phyloP scores from a whole-genome alignment of 139 green algal genomes.

The Picochlorum sp. region DNA sequence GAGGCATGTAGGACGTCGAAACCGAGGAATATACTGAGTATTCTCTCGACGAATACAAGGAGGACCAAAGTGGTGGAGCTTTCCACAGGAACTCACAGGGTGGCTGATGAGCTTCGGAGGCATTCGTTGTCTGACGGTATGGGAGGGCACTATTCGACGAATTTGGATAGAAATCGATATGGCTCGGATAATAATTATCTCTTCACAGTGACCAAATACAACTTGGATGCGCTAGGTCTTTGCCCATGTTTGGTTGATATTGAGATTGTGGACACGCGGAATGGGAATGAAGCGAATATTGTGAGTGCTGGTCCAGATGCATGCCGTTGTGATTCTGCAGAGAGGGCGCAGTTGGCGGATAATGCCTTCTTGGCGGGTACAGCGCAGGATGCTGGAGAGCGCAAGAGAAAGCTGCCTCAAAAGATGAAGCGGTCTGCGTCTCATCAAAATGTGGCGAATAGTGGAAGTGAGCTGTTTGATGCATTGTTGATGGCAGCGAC shows the following conservation, averaged over 20 bases:
- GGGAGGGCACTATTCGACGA: slow-evolving; percentile 82
- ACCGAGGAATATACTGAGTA: slow-evolving; percentile 70
- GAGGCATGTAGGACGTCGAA: slow-evolving; percentile 38
- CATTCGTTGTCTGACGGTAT: slow-evolving; percentile 75
- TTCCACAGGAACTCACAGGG: slow-evolving; percentile 72
- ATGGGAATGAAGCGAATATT: slow-evolving; percentile 55
- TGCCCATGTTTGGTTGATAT: slow-evolving; percentile 90
- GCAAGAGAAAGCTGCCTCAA: background rate
- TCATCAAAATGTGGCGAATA: slow-evolving; percentile 1
- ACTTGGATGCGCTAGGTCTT: slow-evolving; percentile 80
- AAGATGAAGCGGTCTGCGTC: background rate
- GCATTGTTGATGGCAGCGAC: slow-evolving; percentile 72
- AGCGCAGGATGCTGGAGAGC: background rate
- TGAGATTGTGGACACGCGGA: slow-evolving; percentile 91
- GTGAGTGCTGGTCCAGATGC: slow-evolving; percentile 58
- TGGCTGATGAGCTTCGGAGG: slow-evolving; percentile 81
- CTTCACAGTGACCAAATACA: slow-evolving; percentile 83
- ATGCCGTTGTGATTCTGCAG: slow-evolving; percentile 51
- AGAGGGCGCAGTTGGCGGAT: slow-evolving; percentile 20
- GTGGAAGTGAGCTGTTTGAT: slow-evolving; percentile 61
- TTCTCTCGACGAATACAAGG: slow-evolving; percentile 83
- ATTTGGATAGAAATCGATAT: slow-evolving; percentile 94
- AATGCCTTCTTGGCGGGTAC: slow-evolving; percentile 10
- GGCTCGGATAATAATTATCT: slow-evolving; percentile 93
- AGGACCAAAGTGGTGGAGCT: slow-evolving; percentile 91